Percentiles rank a stretch among this genome's conserved stretches.
phyloP scores from a whole-genome alignment of 768 basidiomycete species.

The Hortiboletus flavorubellus region DNA sequence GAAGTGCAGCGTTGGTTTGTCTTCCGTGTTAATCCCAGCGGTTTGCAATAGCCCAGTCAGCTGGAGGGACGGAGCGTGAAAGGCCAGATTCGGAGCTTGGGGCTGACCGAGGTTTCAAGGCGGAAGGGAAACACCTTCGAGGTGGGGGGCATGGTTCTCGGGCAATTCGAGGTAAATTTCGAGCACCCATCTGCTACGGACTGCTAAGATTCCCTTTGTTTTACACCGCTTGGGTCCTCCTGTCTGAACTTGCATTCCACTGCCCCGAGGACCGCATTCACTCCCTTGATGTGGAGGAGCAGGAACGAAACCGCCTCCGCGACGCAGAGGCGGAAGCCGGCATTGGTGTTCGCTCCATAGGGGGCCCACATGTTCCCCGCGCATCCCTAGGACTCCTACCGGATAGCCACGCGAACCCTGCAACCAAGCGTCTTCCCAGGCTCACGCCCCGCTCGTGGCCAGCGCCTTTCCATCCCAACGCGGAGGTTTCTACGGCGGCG shows the following conservation, averaged over 20 bases:
- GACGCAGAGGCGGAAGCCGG: constrained; percentile 74
- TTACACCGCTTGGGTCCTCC: constrained; percentile 63
- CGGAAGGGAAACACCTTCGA: too few species aligned
- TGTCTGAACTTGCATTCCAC: constrained; percentile 85
- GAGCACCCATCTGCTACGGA: not conserved
- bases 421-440: constrained; percentile 50
- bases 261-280: constrained; percentile 87
- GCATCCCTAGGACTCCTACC: constrained; percentile 46
- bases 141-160: too few species aligned
- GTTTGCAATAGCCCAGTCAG: too few species aligned
- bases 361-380: constrained; percentile 81
- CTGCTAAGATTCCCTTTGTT: constrained; percentile 1
- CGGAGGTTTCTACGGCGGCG: constrained; percentile 23
- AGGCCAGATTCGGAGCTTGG: too few species aligned
- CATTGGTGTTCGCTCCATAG: constrained; percentile 49
- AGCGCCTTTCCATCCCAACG: constrained; percentile 82
- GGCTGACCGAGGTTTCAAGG: too few species aligned
- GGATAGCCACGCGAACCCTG: constrained; percentile 51
- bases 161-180: constrained; percentile 60
- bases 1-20: too few species aligned
- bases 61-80: constrained; percentile 13
- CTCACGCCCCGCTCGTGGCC: constrained; percentile 78
- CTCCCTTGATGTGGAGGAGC: constrained; percentile 79
- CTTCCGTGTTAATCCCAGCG: too few species aligned
- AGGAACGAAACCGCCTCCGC: constrained; percentile 72